Evolutionary conservation across 805 yeast species (phyloP).

Genomic region (Zygosaccharomyces bailii): DNA sequence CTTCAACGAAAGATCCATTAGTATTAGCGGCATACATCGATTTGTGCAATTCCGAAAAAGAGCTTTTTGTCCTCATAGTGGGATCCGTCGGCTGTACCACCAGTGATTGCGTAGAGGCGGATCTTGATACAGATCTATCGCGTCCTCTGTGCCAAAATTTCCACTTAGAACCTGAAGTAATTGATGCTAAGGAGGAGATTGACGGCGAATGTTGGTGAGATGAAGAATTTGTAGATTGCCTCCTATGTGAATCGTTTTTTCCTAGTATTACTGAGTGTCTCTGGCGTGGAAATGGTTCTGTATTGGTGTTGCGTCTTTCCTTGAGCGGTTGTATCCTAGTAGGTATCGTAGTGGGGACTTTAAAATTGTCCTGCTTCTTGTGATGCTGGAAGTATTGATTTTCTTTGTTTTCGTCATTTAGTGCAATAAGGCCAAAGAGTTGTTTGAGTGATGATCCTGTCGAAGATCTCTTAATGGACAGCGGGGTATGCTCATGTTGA

Average conservation of each 20-base stretch:
- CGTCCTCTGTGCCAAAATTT: constrained; percentile 35
- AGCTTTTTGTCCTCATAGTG: constrained; percentile 19
- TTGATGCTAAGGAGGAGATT: constrained; percentile 24
- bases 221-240: constrained; percentile 5
- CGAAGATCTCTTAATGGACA: constrained; percentile 28
- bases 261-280: constrained; percentile 14
- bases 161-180: constrained; percentile 26
- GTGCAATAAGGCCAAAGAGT: constrained; percentile 28
- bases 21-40: constrained; percentile 16
- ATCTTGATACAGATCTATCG: constrained; percentile 16
- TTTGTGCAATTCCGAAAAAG: constrained; percentile 28
- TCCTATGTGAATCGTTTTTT: constrained; percentile 7
- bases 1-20: constrained; percentile 8
- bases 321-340: constrained; percentile 5
- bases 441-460: constrained; percentile 35
- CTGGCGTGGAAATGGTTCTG: constrained; percentile 14
- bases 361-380: constrained; percentile 9
- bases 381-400: constrained; percentile 9
- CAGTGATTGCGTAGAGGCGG: constrained; percentile 16
- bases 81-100: constrained; percentile 7
- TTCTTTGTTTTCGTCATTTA: constrained; percentile 26
- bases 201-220: constrained; percentile 21
- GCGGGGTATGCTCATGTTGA: constrained; percentile 10
- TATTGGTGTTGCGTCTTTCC: constrained; percentile 15
- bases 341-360: constrained; percentile 11